phyloP scores from a whole-genome alignment of 345 rosid genomes.

The Litchi chinensis region DNA sequence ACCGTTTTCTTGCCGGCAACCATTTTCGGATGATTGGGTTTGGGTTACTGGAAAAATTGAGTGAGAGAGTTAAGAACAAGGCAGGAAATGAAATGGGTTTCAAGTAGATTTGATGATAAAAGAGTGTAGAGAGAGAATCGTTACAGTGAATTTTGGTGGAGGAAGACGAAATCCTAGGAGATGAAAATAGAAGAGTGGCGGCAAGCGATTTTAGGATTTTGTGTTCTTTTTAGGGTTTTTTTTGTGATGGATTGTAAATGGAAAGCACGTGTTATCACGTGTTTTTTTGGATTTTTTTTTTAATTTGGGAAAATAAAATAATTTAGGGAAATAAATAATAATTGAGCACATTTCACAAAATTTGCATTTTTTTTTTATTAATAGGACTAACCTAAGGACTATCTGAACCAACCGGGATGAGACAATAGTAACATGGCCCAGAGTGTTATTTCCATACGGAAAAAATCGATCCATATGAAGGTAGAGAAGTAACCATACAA shows the following conservation, averaged over 20 bases:
- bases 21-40: conserved; percentile 13
- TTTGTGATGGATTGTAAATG: no score
- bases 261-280: neutral
- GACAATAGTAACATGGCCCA: no score
- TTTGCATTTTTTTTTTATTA: no score
- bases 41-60: conserved; percentile 13
- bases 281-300: neutral
- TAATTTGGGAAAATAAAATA: no score
- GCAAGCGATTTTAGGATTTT: neutral
- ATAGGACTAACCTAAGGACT: no score
- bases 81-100: neutral
- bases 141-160: neutral
- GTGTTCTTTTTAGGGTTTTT: neutral
- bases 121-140: neutral
- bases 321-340: no score
- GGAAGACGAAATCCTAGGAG: neutral
- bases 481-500: no score
- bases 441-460: no score
- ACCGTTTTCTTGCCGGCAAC: conserved; percentile 21
- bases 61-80: neutral
- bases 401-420: no score
- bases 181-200: neutral
- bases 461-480: no score
- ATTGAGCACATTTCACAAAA: no score
- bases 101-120: neutral